Evolutionary conservation across 2,329 filamentous ascomycete genomes (phyloP), one percentile per base, ranked within the genome.

Genomic region (Alternaria metachromatica): DNA sequence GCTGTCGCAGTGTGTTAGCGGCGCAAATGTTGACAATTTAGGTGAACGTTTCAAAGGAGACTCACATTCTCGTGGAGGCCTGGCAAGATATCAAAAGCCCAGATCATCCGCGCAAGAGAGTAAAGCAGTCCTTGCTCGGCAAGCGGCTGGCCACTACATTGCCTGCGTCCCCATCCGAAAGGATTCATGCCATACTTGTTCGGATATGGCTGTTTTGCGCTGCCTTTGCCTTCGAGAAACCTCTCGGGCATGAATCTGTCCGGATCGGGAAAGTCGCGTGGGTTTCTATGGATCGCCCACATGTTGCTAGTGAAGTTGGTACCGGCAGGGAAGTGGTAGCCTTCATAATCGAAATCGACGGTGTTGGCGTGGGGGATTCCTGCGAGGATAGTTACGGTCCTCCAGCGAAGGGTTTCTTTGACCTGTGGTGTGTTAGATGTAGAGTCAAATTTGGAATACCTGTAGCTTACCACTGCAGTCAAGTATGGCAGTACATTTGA

Each of bases 1-100:
- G 12, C 30, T 41, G 33, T 6, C 8, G 15, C 8, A n/a, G 3
- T 41, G 15, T n/a, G 15, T 41, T 0, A 41, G 33, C 8, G 33
- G 15, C 2, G 3, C 15, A 1, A 2, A 37, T 7, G 1, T n/a
- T 0, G 0, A 37, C 7, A 3, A 7, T 37, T 3, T 4, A 3
- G 7, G 7, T 5, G 33, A 3, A 9, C 0, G 33, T 37, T 9
- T 37, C 7, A n/a, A 37, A 5, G 26, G 7, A 9, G 0, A 5
- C 33, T 41, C 1, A 41, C 33, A 41, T 41, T 10, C 18, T 53
- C 49, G 0, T 30, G 0, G 0, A 37, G 0, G 0, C 49, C 28
- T 0, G 28, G 26, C 10, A 53, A 4, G 2, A 53, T 37, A 0
- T 53, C n/a, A 21, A 53, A 53, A 3, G 15, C 26, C 49, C 49